These are phyloP conservation scores for Emmonsiellopsis sp. DNA, from an alignment of 2,329 filamentous ascomycete species.

Conservation along the genomic window DNA sequence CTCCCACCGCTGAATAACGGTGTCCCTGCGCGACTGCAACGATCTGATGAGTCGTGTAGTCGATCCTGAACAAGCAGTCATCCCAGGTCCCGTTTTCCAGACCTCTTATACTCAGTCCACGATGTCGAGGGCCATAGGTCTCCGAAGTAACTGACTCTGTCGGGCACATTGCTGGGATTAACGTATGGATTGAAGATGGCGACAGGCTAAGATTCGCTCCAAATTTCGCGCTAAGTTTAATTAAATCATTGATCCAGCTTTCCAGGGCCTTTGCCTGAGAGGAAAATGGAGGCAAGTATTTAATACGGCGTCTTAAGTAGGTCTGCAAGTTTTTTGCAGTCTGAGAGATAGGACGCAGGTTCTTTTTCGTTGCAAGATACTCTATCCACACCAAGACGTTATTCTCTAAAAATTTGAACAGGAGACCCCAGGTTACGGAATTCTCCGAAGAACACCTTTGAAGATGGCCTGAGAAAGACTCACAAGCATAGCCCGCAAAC, in stretches of 20 bases:
- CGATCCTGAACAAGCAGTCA: conserved; percentile 24
- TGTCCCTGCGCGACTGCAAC: conserved; percentile 19
- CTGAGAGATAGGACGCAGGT: conserved; percentile 17
- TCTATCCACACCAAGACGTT: conserved; percentile 33
- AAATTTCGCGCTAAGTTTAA: conserved; percentile 26
- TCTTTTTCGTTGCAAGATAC: conserved; percentile 15
- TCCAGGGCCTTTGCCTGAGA: conserved; percentile 18
- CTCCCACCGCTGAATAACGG: conserved; percentile 21
- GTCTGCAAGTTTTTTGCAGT: conserved; percentile 23
- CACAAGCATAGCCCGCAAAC: conserved; percentile 20
- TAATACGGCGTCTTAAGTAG: conserved; percentile 15
- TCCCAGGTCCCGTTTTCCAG: conserved; percentile 21
- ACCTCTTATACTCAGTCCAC: conserved; percentile 16
- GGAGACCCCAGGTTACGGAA: conserved; percentile 14
- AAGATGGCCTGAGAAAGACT: conserved; percentile 28
- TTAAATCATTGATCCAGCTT: conserved; percentile 24
- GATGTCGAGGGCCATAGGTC: neutral
- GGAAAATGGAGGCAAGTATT: conserved; percentile 3
- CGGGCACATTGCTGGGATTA: conserved; percentile 28
- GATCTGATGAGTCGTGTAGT: conserved; percentile 18
- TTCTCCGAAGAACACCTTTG: conserved; percentile 16
- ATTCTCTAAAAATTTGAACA: conserved; percentile 23
- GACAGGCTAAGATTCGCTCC: conserved; percentile 19
- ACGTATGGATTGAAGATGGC: conserved; percentile 25
- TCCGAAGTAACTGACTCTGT: conserved; percentile 20